Evolutionary conservation across 176 grass and related monocot species (phyloP).

Genomic region (Pontederia paniculata): DNA sequence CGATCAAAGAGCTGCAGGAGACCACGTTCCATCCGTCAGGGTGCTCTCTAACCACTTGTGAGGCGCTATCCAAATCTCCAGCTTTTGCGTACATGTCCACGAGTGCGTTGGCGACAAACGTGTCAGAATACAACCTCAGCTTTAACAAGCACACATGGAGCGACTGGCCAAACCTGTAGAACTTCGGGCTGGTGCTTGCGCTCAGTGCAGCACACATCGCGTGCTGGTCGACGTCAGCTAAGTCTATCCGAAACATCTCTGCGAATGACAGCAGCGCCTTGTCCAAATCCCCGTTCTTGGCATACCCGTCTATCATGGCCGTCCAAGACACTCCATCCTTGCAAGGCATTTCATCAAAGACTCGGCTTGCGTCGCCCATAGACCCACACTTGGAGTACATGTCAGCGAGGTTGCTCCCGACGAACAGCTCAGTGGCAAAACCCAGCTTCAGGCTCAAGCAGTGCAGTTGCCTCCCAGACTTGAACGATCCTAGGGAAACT

Average conservation of each 20-base stretch:
- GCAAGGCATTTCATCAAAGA: slow-evolving; percentile 55
- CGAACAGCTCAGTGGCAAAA: slow-evolving; percentile 34
- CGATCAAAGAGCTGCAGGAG: slow-evolving; percentile 44
- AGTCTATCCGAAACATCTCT: slow-evolving; percentile 32
- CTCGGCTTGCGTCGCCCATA: slow-evolving; percentile 25
- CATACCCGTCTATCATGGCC: slow-evolving; percentile 52
- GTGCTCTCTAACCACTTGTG: slow-evolving; percentile 18
- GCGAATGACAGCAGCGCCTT: slow-evolving; percentile 25
- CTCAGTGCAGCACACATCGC: slow-evolving; percentile 36
- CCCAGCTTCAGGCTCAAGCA: slow-evolving; percentile 24
- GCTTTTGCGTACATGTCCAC: slow-evolving; percentile 45
- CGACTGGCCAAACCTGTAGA: slow-evolving; percentile 19
- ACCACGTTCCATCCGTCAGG: slow-evolving; percentile 49
- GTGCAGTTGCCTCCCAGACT: slow-evolving; percentile 34
- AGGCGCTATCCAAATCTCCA: slow-evolving; percentile 42
- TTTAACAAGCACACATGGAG: slow-evolving; percentile 32
- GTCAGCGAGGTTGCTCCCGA: slow-evolving; percentile 46
- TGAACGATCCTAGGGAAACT: slow-evolving; percentile 13
- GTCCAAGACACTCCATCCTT: slow-evolving; percentile 56
- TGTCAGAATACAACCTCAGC: slow-evolving; percentile 29
- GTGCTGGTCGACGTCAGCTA: slow-evolving; percentile 36
- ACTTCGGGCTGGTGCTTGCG: slow-evolving; percentile 29
- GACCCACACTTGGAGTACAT: slow-evolving; percentile 47
- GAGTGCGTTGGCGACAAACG: slow-evolving; percentile 29
- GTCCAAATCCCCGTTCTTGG: slow-evolving; percentile 33